Conservation (phyloP, 1,139 yeast genomes). For the Petasospora rhodanensis region DNA sequence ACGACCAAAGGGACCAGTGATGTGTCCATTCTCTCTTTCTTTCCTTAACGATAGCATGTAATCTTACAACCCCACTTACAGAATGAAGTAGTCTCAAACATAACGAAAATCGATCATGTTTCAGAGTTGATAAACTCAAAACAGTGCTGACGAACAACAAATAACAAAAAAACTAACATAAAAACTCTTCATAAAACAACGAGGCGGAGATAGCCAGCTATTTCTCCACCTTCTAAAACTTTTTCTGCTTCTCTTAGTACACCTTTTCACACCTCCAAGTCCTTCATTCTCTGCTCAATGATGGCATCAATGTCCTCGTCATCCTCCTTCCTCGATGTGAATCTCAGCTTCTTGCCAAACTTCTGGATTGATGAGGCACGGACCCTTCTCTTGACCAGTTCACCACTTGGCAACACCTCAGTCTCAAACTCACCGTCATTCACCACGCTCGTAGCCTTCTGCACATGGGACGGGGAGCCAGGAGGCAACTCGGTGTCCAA, state of each 20-base stretch:
- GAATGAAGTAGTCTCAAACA: neutral
- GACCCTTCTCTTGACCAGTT: constrained; percentile 42
- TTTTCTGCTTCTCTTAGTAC: neutral
- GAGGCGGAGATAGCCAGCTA: constrained; percentile 9
- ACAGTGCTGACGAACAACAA: too few relatives aligned
- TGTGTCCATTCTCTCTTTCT: neutral
- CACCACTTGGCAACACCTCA: constrained; percentile 71
- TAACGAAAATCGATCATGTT: too few relatives aligned
- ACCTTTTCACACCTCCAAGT: constrained; percentile 28
- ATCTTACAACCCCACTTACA: neutral
- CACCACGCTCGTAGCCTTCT: constrained; percentile 14
- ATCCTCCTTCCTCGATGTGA: constrained; percentile 24
- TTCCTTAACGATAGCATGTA: neutral
- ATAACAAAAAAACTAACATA: too few relatives aligned
- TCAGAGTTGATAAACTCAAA: too few relatives aligned
- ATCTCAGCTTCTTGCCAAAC: constrained; percentile 33
- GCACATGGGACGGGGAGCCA: constrained; percentile 38
- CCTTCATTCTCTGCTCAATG: constrained; percentile 48
- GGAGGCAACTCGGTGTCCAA: constrained; percentile 46
- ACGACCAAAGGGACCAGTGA: neutral
- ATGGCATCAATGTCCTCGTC: constrained; percentile 59
- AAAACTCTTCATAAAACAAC: too few relatives aligned
- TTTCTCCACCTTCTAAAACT: neutral
- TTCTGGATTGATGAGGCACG: constrained; percentile 25
- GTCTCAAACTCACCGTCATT: constrained; percentile 34